A percentile compares a stretch with the other conserved stretches of the same genome.
Conservation (phyloP, 2,329 filamentous ascomycete genomes). For the Fusarium abutilonis region DNA sequence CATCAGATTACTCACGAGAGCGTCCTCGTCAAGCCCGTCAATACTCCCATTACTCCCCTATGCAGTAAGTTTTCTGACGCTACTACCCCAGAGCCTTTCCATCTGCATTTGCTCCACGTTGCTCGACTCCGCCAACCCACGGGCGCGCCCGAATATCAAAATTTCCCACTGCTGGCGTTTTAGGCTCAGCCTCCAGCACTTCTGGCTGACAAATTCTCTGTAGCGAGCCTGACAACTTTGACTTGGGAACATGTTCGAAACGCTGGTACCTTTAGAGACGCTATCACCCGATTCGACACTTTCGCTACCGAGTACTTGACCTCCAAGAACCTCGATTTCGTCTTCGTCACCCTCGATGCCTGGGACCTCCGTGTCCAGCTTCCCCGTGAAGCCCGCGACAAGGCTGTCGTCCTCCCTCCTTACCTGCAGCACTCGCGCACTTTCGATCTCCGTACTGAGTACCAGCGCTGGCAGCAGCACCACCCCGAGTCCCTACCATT, state of each 20-base stretch:
- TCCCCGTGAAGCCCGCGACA: conserved; percentile 96
- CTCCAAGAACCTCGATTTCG: conserved; percentile 92
- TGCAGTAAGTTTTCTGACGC: conserved; percentile 80
- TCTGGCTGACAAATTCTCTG: conserved; percentile 39
- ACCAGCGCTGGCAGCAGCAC: conserved; percentile 98
- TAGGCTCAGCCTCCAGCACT: conserved; percentile 8
- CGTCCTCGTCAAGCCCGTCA: conserved; percentile 96
- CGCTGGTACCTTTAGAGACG: conserved; percentile 96
- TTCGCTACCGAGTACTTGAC: conserved; percentile 93
- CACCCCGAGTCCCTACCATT: conserved; percentile 98
- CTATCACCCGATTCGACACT: conserved; percentile 91
- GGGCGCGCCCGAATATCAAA: conserved; percentile 21
- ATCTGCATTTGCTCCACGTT: conserved; percentile 36
- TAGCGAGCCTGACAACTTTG: conserved; percentile 95
- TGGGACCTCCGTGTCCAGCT: conserved; percentile 99
- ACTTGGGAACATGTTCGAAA: conserved; percentile 99
- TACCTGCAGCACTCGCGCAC: conserved; percentile 98
- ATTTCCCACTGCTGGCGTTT: conserved; percentile 8
- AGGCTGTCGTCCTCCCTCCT: conserved; percentile 93
- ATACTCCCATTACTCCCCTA: conserved; percentile 96
- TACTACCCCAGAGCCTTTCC: conserved; percentile 31
- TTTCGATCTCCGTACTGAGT: conserved; percentile 96
- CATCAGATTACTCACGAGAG: conserved; percentile 89
- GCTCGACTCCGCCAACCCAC: conserved; percentile 26
- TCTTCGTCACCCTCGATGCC: conserved; percentile 97